Percentiles rank a stretch among this genome's conserved stretches.
phyloP scores from a whole-genome alignment of 2,329 filamentous ascomycete species.

The Ophiostoma populinum region DNA sequence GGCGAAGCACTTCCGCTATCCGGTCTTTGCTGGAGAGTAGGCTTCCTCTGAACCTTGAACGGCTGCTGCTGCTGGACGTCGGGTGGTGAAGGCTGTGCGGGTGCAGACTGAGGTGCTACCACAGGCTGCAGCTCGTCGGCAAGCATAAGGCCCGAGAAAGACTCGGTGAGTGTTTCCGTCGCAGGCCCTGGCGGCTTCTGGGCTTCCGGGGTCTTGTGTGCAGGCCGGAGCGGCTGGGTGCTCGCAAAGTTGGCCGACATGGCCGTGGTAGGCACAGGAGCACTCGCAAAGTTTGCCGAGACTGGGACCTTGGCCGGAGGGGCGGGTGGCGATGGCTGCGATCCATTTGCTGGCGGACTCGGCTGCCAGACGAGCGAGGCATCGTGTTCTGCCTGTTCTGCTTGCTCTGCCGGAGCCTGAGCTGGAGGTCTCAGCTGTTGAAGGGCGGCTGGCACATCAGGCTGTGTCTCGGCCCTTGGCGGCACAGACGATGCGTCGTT shows the following conservation, averaged over 20 bases:
- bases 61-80: background rate
- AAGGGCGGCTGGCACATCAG: background rate
- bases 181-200: background rate
- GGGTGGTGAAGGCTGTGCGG: background rate
- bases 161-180: constrained; percentile 7
- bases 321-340: background rate
- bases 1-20: background rate
- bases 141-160: constrained; percentile 17
- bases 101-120: background rate
- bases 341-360: too few species aligned
- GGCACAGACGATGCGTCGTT: too few species aligned
- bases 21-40: constrained; percentile 3
- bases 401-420: background rate
- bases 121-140: constrained; percentile 9
- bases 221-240: background rate
- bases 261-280: background rate
- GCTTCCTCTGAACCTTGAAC: constrained; percentile 5
- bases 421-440: background rate
- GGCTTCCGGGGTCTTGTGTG: background rate
- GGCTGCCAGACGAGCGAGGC: too few species aligned
- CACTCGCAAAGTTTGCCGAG: background rate
- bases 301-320: background rate
- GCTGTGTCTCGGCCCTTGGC: too few species aligned
- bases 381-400: too few species aligned
- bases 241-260: constrained; percentile 4